Conservation (phyloP, 2,329 filamentous ascomycete genomes). For the Chrysoporthe cubensis region DNA sequence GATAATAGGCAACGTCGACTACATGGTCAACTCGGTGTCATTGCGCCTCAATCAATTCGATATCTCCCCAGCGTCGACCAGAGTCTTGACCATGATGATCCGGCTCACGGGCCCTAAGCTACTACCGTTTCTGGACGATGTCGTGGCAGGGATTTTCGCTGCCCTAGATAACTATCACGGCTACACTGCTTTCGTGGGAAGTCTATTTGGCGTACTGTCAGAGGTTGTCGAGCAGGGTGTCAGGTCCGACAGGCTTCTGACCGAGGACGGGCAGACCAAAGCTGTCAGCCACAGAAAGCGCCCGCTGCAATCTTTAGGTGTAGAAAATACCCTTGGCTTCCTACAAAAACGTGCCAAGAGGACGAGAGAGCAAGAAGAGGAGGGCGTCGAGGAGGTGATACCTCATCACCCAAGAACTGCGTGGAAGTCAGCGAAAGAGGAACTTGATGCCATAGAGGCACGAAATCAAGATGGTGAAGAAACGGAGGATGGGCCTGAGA, state of each 20-base stretch:
- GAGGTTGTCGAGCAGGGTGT: slow-evolving; percentile 84
- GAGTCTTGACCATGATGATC: slow-evolving; percentile 94
- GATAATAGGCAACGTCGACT: slow-evolving; percentile 90
- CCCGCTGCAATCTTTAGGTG: slow-evolving; percentile 37
- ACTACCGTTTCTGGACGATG: slow-evolving; percentile 88
- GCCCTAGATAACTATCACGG: slow-evolving; percentile 95
- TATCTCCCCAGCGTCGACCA: slow-evolving; percentile 86
- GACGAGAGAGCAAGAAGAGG: slow-evolving; percentile 38
- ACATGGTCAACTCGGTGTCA: slow-evolving; percentile 91
- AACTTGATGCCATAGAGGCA: slow-evolving; percentile 36
- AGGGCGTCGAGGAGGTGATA: slow-evolving; percentile 39
- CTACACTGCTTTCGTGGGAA: slow-evolving; percentile 83
- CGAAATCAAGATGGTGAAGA: slow-evolving; percentile 39
- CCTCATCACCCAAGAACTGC: slow-evolving; percentile 41
- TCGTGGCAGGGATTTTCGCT: slow-evolving; percentile 87
- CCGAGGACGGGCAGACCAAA: slow-evolving; percentile 45
- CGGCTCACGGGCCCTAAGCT: slow-evolving; percentile 79
- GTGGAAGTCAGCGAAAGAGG: slow-evolving; percentile 40
- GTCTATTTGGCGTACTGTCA: slow-evolving; percentile 79
- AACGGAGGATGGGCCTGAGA: slow-evolving; percentile 40
- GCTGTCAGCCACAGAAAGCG: slow-evolving; percentile 49
- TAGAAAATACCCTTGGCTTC: slow-evolving; percentile 56
- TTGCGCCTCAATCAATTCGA: slow-evolving; percentile 90
- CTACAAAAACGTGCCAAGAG: slow-evolving; percentile 66
- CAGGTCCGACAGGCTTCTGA: slow-evolving; percentile 56